Evolutionary conservation across 192 early-diverging fungal genomes (phyloP).

Genomic region (Diversispora eburnea): DNA sequence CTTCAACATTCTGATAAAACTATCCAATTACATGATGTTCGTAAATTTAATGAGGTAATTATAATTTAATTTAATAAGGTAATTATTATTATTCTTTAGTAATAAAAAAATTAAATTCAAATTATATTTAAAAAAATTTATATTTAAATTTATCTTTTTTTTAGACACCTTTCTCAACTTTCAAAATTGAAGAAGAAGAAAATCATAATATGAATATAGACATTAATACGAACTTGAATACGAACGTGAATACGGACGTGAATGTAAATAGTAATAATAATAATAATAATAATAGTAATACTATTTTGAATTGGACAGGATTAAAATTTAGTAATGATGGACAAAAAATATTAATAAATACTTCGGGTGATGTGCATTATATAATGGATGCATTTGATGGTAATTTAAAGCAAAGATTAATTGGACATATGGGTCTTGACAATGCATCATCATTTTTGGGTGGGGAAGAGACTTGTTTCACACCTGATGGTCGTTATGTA

Average conservation of each 20-base stretch:
- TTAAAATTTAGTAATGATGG: constrained; percentile 75
- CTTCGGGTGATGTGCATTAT: constrained; percentile 51
- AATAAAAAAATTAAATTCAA: too few relatives aligned
- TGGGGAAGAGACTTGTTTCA: constrained; percentile 58
- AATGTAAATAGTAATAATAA: too few relatives aligned
- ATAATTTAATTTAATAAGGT: constrained; percentile 51
- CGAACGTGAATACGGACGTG: too few relatives aligned
- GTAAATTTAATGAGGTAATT: constrained; percentile 47
- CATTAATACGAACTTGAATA: too few relatives aligned
- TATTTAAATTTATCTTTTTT: too few relatives aligned
- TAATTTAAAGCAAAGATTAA: constrained; percentile 39
- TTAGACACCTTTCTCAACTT: too few relatives aligned
- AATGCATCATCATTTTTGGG: constrained; percentile 30
- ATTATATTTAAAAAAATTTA: too few relatives aligned
- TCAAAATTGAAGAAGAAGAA: too few relatives aligned
- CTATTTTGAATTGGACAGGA: constrained; percentile 46
- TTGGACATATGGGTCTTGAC: constrained; percentile 40
- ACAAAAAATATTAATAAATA: constrained; percentile 66
- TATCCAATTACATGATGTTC: constrained; percentile 69
- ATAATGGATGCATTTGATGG: constrained; percentile 66
- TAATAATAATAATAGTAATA: background rate
- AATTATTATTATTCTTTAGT: background rate
- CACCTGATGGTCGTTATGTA: constrained; percentile 73
- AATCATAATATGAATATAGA: too few relatives aligned
- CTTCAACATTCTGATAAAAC: constrained; percentile 37